phyloP scores from a whole-genome alignment of 495 filamentous ascomycete species.

The Hypoxylon perforatum region DNA sequence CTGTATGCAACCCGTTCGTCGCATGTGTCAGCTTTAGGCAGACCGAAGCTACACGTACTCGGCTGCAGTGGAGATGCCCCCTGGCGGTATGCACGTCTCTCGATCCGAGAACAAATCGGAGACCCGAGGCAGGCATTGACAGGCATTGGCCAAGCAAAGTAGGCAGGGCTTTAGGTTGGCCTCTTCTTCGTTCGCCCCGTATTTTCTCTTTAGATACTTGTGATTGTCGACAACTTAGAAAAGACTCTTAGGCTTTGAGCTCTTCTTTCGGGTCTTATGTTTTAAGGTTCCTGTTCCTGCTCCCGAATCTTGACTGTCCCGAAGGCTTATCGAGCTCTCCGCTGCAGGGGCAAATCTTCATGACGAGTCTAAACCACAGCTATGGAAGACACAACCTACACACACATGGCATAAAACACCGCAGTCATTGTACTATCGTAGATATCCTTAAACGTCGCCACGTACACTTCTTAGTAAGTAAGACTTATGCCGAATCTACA shows the following conservation, averaged over 20 bases:
- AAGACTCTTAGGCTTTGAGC: constrained; percentile 13
- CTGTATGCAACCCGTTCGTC: constrained; percentile 28
- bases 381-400: constrained; percentile 2
- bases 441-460: constrained; percentile 3
- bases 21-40: constrained; percentile 34
- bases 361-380: constrained; percentile 14
- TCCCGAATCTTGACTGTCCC: constrained; percentile 25
- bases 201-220: background rate
- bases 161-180: constrained; percentile 9
- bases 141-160: too few relatives aligned
- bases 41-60: constrained; percentile 42
- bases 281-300: constrained; percentile 42
- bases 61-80: constrained; percentile 29
- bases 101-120: constrained; percentile 43
- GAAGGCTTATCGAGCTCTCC: background rate
- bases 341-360: background rate
- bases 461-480: constrained; percentile 18
- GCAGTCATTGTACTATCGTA: background rate
- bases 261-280: constrained; percentile 12
- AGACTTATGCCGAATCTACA: constrained; percentile 18
- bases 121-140: constrained; percentile 20
- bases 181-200: constrained; percentile 8
- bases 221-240: background rate
- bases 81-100: constrained; percentile 41
- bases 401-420: background rate